Conservation (phyloP, 2,329 filamentous ascomycete genomes). For the Scedosporium aurantiacum region DNA sequence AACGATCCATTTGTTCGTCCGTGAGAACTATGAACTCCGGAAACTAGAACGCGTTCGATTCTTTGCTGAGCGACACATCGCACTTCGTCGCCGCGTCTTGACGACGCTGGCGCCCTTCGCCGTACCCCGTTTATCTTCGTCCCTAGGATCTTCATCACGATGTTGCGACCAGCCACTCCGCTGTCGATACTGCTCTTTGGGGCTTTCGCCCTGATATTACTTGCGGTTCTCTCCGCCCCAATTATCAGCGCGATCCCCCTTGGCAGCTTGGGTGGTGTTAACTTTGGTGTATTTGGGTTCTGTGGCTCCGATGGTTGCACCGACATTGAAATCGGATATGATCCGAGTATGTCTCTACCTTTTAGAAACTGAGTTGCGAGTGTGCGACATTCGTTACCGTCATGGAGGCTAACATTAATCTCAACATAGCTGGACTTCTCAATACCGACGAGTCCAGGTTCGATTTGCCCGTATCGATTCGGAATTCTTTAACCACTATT, state of each 20-base stretch:
- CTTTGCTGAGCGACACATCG: background rate
- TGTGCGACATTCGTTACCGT: background rate
- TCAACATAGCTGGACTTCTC: conserved; percentile 10
- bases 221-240: conserved; percentile 85
- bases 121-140: conserved; percentile 8
- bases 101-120: conserved; percentile 26
- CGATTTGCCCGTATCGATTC: conserved; percentile 40
- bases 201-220: conserved; percentile 74
- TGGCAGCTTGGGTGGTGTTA: conserved; percentile 62
- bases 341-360: conserved; percentile 49
- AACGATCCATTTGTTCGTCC: background rate
- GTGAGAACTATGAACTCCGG: background rate
- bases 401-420: background rate
- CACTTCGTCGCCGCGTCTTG: conserved; percentile 28
- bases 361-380: background rate
- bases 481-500: conserved; percentile 67
- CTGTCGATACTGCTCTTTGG: conserved; percentile 73
- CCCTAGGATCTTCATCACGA: conserved; percentile 33
- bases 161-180: conserved; percentile 88
- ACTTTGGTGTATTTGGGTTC: conserved; percentile 88
- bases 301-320: conserved; percentile 58
- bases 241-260: conserved; percentile 78
- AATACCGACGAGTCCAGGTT: conserved; percentile 33
- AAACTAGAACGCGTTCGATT: background rate
- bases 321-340: conserved; percentile 72